Evolutionary conservation across 2,329 filamentous ascomycete genomes (phyloP), one percentile per base, ranked within the genome.

Genomic region (Phialemoniopsis sp.): DNA sequence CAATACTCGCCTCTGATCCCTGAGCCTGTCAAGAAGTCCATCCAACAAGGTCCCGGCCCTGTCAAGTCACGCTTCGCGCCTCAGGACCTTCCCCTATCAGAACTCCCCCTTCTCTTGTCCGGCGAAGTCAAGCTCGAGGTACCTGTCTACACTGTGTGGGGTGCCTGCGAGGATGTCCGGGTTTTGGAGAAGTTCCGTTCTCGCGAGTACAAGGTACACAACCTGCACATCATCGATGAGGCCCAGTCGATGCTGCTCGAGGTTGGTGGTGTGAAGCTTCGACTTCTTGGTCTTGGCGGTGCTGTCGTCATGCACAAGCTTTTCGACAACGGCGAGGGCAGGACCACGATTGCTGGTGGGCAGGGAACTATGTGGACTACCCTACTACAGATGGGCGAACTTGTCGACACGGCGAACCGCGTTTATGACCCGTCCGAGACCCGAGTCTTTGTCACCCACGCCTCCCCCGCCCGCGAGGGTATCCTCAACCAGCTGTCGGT

Each of bases 311-410:
- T 98, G 89, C 93, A 98, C 76, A 98, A 98, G 75, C 80, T 98
- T 14, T 98, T 98, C 57, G 93, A 98, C 64, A 98, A 98, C 52
- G 93, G 93, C 39, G 93, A 98, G 59, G 93, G 93, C 44, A 84
- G 91, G 64, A 98, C 93, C 37, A 98, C 94, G 3, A 98, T 98
- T 64, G 93, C 93, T 16, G 93, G 93, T 59, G 93, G 93, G 15
- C 93, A 98, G 64, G 93, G 93, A 46, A 98, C 93, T 34, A 98
- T 98, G 93, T 98, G 93, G 93, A 98, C 93, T 8, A 98, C 93
- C 7, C 72, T 98, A 21, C 68, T 98, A 48, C 93, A 98, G 67
- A 98, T 98, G 86, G 93, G 93, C 38, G 93, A 98, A 67, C 74
- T 98, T 36, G 89, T 98, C 39, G 93, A 98, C 61, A 98, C 94